phyloP scores from a whole-genome alignment of 176 grass and related monocot species.

The Tuctoria greenei region DNA sequence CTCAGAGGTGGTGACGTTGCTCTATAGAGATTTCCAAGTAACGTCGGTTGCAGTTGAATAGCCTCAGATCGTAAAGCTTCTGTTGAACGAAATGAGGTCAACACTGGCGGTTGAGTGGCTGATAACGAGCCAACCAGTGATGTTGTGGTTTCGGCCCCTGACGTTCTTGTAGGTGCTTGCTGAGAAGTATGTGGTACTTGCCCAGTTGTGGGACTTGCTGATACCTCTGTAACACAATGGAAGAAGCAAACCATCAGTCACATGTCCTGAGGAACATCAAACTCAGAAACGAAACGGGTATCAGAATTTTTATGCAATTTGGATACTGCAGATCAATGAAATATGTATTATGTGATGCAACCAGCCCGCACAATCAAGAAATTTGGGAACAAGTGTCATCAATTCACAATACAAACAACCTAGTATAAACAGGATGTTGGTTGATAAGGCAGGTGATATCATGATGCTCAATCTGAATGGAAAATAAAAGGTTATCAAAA shows the following conservation, averaged over 20 bases:
- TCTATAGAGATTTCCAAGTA: constrained; percentile 28
- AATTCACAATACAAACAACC: constrained; percentile 16
- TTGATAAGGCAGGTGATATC: neutral
- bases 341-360: neutral
- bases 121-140: constrained; percentile 1
- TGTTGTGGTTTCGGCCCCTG: neutral
- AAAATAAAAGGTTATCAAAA: neutral
- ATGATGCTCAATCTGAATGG: neutral
- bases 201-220: neutral
- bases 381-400: neutral
- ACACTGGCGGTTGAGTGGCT: neutral
- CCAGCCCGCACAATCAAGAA: neutral
- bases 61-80: constrained; percentile 17
- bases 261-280: constrained; percentile 27
- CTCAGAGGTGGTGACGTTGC: constrained; percentile 15
- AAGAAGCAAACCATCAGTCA: constrained; percentile 10
- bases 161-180: constrained; percentile 23
- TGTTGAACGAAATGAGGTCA: neutral
- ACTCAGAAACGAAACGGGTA: constrained; percentile 4
- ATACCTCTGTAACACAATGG: constrained; percentile 37
- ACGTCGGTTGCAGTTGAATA: constrained; percentile 2
- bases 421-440: neutral
- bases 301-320: neutral
- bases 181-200: constrained; percentile 40
- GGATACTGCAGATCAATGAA: neutral